These are phyloP conservation scores for Hirschioporus abietinus DNA, from an alignment of 768 basidiomycete genomes.

Conservation along the genomic window DNA sequence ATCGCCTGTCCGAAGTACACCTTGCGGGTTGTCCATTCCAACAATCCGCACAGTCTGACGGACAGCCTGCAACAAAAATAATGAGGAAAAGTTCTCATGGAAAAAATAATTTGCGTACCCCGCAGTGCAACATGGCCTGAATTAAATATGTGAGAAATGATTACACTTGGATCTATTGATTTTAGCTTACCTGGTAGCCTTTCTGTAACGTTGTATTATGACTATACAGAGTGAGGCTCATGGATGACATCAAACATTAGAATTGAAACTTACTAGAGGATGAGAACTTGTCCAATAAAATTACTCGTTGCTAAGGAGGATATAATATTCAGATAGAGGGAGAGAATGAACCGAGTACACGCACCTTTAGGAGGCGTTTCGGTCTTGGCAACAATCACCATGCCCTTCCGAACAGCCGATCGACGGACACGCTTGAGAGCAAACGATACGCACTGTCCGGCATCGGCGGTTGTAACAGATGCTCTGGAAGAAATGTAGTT, in stretches of 20 bases:
- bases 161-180: slow-evolving; percentile 5
- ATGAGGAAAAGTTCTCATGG: slow-evolving; percentile 7
- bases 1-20: slow-evolving; percentile 89
- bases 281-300: slow-evolving; percentile 92
- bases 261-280: slow-evolving; percentile 69
- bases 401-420: slow-evolving; percentile 83
- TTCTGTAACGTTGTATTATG: slow-evolving; percentile 91
- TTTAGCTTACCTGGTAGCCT: slow-evolving; percentile 73
- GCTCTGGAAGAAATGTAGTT: slow-evolving; percentile 41
- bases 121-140: slow-evolving; percentile 90
- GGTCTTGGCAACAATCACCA: slow-evolving; percentile 83
- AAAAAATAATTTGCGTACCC: slow-evolving; percentile 40
- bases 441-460: slow-evolving; percentile 92
- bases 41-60: slow-evolving; percentile 90
- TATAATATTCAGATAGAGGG: background rate
- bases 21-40: slow-evolving; percentile 87
- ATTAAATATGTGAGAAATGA: slow-evolving; percentile 5
- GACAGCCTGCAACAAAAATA: slow-evolving; percentile 51
- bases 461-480: slow-evolving; percentile 78
- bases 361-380: slow-evolving; percentile 74
- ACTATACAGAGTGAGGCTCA: slow-evolving; percentile 29
- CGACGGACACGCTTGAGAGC: slow-evolving; percentile 87
- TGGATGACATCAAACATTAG: background rate
- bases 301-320: slow-evolving; percentile 55
- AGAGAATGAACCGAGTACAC: slow-evolving; percentile 11